Evolutionary conservation across 192 early-diverging fungal genomes (phyloP), one percentile per base, ranked within the genome.

Genomic region (Helicostylum pulchrum): DNA sequence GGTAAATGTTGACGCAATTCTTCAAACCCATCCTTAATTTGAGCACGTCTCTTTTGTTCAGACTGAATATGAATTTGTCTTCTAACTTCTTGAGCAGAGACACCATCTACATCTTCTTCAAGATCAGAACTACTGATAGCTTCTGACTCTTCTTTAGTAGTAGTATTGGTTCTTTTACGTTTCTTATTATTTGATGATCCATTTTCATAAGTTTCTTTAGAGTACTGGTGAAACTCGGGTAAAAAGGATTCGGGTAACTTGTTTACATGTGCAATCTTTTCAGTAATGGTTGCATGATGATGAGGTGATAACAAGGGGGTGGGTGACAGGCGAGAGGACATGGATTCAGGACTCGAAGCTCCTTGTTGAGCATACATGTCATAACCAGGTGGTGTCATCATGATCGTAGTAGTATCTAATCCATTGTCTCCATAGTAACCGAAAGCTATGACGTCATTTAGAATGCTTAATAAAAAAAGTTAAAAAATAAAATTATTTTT

Each of bases 11-110:
- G 57, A 32, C 73, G 68, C n/a, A 78, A 63, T 66, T 78, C 72
- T 55, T 78, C 69, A 68, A 78, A 78, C 4, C 76, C 76, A 66
- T 78, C 76, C 51, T 71, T 72, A n/a, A 78, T 78, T 59, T 78
- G 73, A 34, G 76, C 76, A 45, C 76, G 76, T 48, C 76, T 64
- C 58, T 71, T 78, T 34, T 78, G 76, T 48, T 78, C 76, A 48
- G 67, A 71, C 59, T 78, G 76, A 59, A 78, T 78, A 62, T 78
- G 76, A 46, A 78, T 71, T 63, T 72, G 76, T n/a, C 76, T 68
- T 39, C 76, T 68, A 44, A 74, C 53, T 56, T 78, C 76, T 6
- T 65, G 61, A 57, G 74, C 65, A 46, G 71, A 65, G 23, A 70
- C 57, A 46, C 51, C 65, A 66, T 72, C 61, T 3, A 58, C 11